Evolutionary conservation across 1,284 basidiomycete species (phyloP), one percentile per base, ranked within the genome.

Genomic region (Apiotrichum porosum): DNA sequence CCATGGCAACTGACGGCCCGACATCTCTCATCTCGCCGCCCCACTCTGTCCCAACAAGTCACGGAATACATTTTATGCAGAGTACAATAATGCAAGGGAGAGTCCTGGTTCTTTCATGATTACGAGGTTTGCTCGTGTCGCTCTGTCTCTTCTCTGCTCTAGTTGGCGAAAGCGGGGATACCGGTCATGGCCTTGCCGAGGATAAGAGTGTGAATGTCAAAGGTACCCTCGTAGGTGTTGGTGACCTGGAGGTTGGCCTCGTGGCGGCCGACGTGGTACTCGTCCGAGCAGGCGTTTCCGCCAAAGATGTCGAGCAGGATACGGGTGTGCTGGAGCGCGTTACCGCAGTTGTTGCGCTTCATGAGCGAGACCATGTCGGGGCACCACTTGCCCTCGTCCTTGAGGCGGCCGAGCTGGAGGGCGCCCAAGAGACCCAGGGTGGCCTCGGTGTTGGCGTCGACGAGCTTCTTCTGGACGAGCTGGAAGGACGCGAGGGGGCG

Each of bases 271-370:
- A 95, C 83, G 66, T 90, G 87, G 67, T 58, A 89, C 86, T 95
- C 91, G 64, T 94, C 91, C 32, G 86, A 79, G 49, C 83, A 85
- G 8, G 89, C 90, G 70, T 94, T 94, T 1, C 91, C 91, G 23
- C 92, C 92, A 28, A 94, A 76, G 34, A 94, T 85, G 68, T 97
- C 89, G 57, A 97, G 75, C 42, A 97, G 76, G 44, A 81, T 76
- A 23, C 92, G 78, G n/a, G 85, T 73, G 58, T 94, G 88, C 61
- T 86, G 77, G 41, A 94, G 74, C 1, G 92, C 92, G 75, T 92
- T 92, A 18, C 88, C 88, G 64, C 91, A 94, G 65, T 97, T 97
- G 69, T 97, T 97, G 56, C 90, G 80, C 79, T 98, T 98, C 54
- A 97, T 80, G 62, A 97, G 78, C 57, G 86, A 91, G 56, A 98